phyloP scores from a whole-genome alignment of 2,329 filamentous ascomycete species.

The Trichoderma pleuroti region DNA sequence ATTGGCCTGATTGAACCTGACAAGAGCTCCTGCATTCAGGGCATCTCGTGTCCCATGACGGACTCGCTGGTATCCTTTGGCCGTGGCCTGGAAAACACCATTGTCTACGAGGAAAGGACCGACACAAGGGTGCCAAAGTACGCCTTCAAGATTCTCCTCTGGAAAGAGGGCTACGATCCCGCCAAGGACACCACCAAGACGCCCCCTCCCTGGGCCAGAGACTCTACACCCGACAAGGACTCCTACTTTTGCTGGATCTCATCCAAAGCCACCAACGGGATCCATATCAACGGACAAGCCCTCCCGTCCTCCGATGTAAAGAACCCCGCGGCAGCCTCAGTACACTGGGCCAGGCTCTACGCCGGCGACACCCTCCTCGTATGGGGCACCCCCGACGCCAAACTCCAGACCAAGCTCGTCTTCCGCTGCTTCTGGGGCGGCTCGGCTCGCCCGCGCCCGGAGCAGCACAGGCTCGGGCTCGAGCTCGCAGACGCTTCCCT shows the following conservation, averaged over 20 bases:
- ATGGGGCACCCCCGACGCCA: slow-evolving; percentile 51
- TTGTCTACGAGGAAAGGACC: slow-evolving; percentile 56
- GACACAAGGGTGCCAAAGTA: slow-evolving; percentile 77
- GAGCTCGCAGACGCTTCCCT: slow-evolving; percentile 37
- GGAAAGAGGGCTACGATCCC: slow-evolving; percentile 64
- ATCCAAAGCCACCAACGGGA: slow-evolving; percentile 73
- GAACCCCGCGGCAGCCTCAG: slow-evolving; percentile 52
- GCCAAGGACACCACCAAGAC: slow-evolving; percentile 51
- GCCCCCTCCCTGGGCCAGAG: slow-evolving; percentile 44
- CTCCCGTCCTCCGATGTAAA: slow-evolving; percentile 56
- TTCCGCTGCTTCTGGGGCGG: slow-evolving; percentile 58
- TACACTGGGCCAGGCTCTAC: slow-evolving; percentile 65
- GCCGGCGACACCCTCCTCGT: slow-evolving; percentile 75
- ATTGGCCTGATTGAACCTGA: slow-evolving; percentile 67
- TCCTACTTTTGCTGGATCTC: slow-evolving; percentile 70
- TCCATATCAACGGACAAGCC: slow-evolving; percentile 70
- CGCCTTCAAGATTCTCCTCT: slow-evolving; percentile 74
- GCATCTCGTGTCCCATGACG: slow-evolving; percentile 62
- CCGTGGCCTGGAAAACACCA: slow-evolving; percentile 64
- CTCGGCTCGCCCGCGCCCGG: slow-evolving; percentile 43
- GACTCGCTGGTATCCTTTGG: slow-evolving; percentile 74
- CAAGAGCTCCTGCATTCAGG: slow-evolving; percentile 60
- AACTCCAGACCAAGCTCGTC: slow-evolving; percentile 42
- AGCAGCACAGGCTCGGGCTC: slow-evolving; percentile 27
- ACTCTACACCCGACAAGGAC: slow-evolving; percentile 41